These are phyloP conservation scores for Phialophora expanda DNA, from an alignment of 2,329 filamentous ascomycete species.

Conservation along the genomic window DNA sequence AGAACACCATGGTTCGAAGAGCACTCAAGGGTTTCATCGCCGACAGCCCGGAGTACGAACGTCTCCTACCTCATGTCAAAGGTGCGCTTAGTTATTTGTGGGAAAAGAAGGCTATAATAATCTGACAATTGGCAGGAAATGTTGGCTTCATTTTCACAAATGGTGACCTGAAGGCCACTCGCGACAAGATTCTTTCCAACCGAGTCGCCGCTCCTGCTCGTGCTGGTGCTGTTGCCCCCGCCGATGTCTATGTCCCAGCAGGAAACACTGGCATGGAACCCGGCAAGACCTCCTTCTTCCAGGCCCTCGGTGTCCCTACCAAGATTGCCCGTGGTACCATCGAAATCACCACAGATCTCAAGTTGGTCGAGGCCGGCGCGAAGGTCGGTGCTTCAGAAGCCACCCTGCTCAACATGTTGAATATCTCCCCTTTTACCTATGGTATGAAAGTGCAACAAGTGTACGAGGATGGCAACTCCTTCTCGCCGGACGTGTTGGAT, in stretches of 20 bases:
- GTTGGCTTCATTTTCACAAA: conserved; percentile 99
- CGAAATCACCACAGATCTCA: conserved; percentile 97
- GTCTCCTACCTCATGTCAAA: conserved; percentile 92
- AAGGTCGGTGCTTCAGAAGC: conserved; percentile 99
- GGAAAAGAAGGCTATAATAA: conserved; percentile 16
- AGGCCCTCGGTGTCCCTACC: conserved; percentile 99
- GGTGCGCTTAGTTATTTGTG: conserved; percentile 52
- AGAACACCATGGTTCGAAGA: conserved; percentile 99
- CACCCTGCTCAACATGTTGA: conserved; percentile 98
- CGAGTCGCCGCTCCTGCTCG: conserved; percentile 96
- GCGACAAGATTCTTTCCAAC: conserved; percentile 94
- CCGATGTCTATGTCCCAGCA: conserved; percentile 91
- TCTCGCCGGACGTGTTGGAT: conserved; percentile 84
- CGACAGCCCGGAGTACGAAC: conserved; percentile 97
- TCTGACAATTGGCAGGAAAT: conserved; percentile 65
- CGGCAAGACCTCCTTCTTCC: conserved; percentile 99
- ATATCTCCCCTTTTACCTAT: conserved; percentile 99
- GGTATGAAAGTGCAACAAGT: conserved; percentile 96
- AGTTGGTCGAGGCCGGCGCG: conserved; percentile 88
- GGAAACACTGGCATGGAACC: conserved; percentile 99
- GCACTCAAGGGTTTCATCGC: conserved; percentile 91
- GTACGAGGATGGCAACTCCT: conserved; percentile 96
- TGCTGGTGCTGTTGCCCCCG: conserved; percentile 94
- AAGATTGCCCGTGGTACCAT: conserved; percentile 99
- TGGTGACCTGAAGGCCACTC: conserved; percentile 85